Conservation (phyloP, 2,329 filamentous ascomycete species). For the Bertia moriformis region DNA sequence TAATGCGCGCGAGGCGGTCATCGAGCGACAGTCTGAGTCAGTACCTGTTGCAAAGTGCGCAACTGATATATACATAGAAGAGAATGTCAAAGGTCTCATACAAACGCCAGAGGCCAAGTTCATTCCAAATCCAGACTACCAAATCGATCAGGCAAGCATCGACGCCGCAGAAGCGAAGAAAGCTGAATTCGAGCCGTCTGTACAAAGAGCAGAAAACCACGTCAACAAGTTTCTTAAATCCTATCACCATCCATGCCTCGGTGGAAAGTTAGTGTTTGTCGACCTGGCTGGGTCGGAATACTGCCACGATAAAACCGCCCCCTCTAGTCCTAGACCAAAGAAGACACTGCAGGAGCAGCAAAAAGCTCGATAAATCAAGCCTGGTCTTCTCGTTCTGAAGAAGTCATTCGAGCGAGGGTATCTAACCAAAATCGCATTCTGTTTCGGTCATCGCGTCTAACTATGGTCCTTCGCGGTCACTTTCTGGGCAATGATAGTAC, state of each 20-base stretch:
- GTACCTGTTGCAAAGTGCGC: constrained; percentile 26
- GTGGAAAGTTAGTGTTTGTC: constrained; percentile 26
- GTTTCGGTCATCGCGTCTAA: constrained; percentile 23
- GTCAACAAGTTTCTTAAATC: constrained; percentile 10
- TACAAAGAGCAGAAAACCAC: constrained; percentile 17
- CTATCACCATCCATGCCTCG: constrained; percentile 13
- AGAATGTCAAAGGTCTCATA: constrained; percentile 15
- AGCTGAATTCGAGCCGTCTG: constrained; percentile 13
- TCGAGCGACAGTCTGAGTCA: constrained; percentile 25
- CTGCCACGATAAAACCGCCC: constrained; percentile 12
- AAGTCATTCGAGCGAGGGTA: constrained; percentile 26
- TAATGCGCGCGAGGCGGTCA: constrained; percentile 17
- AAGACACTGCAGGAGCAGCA: constrained; percentile 21
- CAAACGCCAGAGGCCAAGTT: constrained; percentile 14
- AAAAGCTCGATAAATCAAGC: constrained; percentile 26
- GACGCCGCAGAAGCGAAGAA: constrained; percentile 22
- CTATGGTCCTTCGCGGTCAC: constrained; percentile 24
- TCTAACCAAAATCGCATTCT: constrained; percentile 18
- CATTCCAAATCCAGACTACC: constrained; percentile 16
- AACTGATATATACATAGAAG: constrained; percentile 22
- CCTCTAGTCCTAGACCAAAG: constrained; percentile 7
- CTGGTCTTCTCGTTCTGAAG: constrained; percentile 26
- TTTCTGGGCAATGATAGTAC: constrained; percentile 12
- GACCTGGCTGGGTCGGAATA: constrained; percentile 29
- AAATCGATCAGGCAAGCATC: constrained; percentile 18